Base-by-base conservation (phyloP, 306 rosid genomes). In the Sicyos baderoa region DNA sequence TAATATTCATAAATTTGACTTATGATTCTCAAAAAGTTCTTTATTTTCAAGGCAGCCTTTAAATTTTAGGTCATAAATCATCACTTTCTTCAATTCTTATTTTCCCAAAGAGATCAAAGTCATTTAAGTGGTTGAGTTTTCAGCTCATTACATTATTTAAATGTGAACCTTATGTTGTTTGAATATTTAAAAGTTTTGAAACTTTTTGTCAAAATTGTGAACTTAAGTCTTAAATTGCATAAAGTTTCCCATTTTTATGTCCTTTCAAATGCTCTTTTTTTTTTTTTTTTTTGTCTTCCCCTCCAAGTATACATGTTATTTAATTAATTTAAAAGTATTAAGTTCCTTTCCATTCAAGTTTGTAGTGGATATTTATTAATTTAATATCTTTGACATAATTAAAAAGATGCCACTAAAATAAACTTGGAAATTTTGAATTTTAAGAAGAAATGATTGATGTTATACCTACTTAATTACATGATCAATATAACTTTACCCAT, bases 281-380 rank as follows among this genome's bases (percentile, higher is more conserved):
- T 63, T 29, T 60, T 35, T 35, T 13, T 61, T 37, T 64, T 29
- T 42, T 64, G 42, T 42, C 70, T 64, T 64, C 32, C 35, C n/a
- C 35, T 18, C 70, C 70, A 64, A 64, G 53, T 64, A 7, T 9
- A 8, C 29, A 32, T 29, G 3, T 60, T 32, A 60, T 40, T 62
- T 42, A 12, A 64, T 42, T 64, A 0, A 40, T 9, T 63, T 40
- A 9, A 9, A 9, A 4, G 2, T 10, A 17, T 63, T 63, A 2
- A 63, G 18, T 17, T 37, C 32, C 14, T 63, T 63, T 18, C 52
- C 0, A 61, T 63, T 18, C 17, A 42, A 63, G 32, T 42, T 35
- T 37, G 2, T 37, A 6, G 16, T 25, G 18, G 45, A 4, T 14
- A 59, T 32, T 62, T 35, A 17, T 40, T 9, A 37, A 17, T 40